phyloP scores from a whole-genome alignment of 352 stramenopile genomes.

The Globisporangium mamillatum region DNA sequence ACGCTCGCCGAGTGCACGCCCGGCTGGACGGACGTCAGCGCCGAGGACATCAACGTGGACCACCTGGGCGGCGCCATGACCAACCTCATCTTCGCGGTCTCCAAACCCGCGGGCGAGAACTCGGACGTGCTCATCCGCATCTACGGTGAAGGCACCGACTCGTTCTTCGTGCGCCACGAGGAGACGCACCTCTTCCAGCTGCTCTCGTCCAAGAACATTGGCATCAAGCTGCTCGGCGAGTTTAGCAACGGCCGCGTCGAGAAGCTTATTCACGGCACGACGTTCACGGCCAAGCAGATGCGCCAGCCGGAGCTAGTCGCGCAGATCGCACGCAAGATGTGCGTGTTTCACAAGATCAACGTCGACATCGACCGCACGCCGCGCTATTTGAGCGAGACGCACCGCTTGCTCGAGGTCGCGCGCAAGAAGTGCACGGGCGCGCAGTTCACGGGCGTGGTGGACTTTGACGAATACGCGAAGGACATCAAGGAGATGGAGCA shows the following conservation, averaged over 20 bases:
- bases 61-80: constrained; percentile 81
- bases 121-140: constrained; percentile 72
- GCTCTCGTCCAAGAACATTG: constrained; percentile 66
- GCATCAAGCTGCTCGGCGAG: constrained; percentile 69
- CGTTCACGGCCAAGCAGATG: constrained; percentile 73
- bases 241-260: constrained; percentile 76
- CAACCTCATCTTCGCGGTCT: constrained; percentile 82
- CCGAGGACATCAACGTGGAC: constrained; percentile 59
- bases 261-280: constrained; percentile 70
- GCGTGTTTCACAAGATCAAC: constrained; percentile 65
- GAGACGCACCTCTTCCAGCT: constrained; percentile 78
- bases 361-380: constrained; percentile 60
- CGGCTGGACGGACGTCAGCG: constrained; percentile 50
- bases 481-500: constrained; percentile 63
- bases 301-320: constrained; percentile 41
- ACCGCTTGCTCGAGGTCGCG: constrained; percentile 55
- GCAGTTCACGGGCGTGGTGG: constrained; percentile 40
- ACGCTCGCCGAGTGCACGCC: constrained; percentile 55
- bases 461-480: constrained; percentile 42
- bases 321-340: constrained; percentile 64
- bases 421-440: constrained; percentile 48
- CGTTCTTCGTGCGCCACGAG: constrained; percentile 74
- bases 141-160: constrained; percentile 79
- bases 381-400: constrained; percentile 54
- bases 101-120: constrained; percentile 62